Conservation (phyloP, 768 basidiomycete genomes). For the Boletus rubescentipes region DNA sequence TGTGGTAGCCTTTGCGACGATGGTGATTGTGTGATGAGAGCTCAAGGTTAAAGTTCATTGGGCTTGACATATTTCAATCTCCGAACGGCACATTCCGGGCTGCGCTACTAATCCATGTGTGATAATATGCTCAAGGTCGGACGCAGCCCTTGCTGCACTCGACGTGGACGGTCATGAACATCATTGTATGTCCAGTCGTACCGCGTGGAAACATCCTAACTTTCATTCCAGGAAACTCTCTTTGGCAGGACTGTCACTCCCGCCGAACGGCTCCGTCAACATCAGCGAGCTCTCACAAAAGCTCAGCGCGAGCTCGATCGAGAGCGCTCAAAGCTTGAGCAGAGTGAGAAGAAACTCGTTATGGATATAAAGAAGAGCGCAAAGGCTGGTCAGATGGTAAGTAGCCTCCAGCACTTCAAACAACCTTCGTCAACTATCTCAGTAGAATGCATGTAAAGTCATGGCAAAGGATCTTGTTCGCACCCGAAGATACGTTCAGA, state of each 20-base stretch:
- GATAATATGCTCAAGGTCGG: background rate
- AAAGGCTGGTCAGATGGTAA: constrained; percentile 90
- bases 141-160: constrained; percentile 15
- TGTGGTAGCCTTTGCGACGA: constrained; percentile 12
- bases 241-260: constrained; percentile 95
- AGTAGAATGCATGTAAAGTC: constrained; percentile 95
- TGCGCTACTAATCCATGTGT: background rate
- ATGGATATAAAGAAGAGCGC: constrained; percentile 96
- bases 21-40: constrained; percentile 23
- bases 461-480: constrained; percentile 99
- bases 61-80: constrained; percentile 17
- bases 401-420: constrained; percentile 14
- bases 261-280: constrained; percentile 93
- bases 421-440: constrained; percentile 19
- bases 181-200: constrained; percentile 49
- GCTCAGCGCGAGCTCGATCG: constrained; percentile 98
- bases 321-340: constrained; percentile 91
- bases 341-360: constrained; percentile 95
- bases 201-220: constrained; percentile 9
- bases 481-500: constrained; percentile 92
- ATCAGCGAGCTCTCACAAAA: constrained; percentile 93
- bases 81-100: constrained; percentile 19
- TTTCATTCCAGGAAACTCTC: constrained; percentile 74
- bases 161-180: constrained; percentile 58
- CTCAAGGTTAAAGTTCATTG: constrained; percentile 26